Conservation (phyloP, 768 basidiomycete species). For the Russula vinacea region DNA sequence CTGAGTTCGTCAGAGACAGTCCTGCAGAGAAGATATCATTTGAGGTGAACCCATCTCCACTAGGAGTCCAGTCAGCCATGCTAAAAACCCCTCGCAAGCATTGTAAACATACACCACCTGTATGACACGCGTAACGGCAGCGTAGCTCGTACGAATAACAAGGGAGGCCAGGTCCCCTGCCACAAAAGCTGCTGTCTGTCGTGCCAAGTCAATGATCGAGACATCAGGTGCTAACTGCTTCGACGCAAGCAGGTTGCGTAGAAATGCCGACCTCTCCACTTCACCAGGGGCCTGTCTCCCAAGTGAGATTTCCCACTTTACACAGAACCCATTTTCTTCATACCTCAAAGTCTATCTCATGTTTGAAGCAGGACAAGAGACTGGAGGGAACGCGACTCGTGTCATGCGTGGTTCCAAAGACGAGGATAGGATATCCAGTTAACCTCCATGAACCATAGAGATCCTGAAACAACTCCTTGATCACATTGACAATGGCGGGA, state of each 20-base stretch:
- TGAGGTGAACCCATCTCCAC: constrained; percentile 32
- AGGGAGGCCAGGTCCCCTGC: constrained; percentile 77
- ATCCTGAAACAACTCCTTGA: constrained; percentile 63
- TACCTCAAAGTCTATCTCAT: constrained; percentile 66
- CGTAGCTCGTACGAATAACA: constrained; percentile 53
- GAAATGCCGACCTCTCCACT: constrained; percentile 60
- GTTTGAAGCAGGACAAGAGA: constrained; percentile 76
- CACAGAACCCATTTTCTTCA: constrained; percentile 41
- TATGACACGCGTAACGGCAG: constrained; percentile 50
- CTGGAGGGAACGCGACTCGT: constrained; percentile 58
- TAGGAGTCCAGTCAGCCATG: neutral
- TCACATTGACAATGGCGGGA: constrained; percentile 49
- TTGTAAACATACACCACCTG: constrained; percentile 7
- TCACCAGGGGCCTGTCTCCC: constrained; percentile 72
- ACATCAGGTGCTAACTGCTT: constrained; percentile 68
- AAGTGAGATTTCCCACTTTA: constrained; percentile 5
- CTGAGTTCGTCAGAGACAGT: constrained; percentile 49
- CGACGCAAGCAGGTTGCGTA: constrained; percentile 45
- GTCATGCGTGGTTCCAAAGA: constrained; percentile 72
- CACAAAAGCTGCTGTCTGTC: constrained; percentile 87
- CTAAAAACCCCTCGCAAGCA: neutral
- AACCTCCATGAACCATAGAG: constrained; percentile 54
- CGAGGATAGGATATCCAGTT: constrained; percentile 67
- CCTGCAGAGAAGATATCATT: constrained; percentile 40
- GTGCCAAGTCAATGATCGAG: constrained; percentile 64